A percentile compares a stretch with the other conserved stretches of the same genome.
phyloP scores from a whole-genome alignment of 495 filamentous ascomycete genomes.

The Lineolata rhizophorae region DNA sequence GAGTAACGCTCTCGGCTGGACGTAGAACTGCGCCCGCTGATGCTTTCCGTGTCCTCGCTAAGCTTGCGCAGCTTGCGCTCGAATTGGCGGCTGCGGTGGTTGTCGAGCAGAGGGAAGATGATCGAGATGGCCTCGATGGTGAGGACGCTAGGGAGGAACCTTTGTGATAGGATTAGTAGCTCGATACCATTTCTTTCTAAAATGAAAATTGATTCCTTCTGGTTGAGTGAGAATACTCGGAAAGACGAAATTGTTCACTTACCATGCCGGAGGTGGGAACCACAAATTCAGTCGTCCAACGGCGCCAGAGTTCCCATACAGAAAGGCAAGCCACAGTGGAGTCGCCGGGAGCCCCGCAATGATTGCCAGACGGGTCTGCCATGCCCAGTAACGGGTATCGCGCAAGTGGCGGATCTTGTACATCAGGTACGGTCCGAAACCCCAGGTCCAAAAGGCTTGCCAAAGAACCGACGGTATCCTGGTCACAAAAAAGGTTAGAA shows the following conservation, averaged over 20 bases:
- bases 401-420: conserved; percentile 15
- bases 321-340: conserved; percentile 6
- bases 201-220: not conserved
- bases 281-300: conserved; percentile 2
- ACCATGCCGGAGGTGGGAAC: not conserved
- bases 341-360: conserved; percentile 9
- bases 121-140: conserved; percentile 15
- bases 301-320: conserved; percentile 2
- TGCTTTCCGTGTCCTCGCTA: no score
- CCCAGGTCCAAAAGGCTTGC: conserved; percentile 14
- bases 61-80: no score
- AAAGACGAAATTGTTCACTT: not conserved
- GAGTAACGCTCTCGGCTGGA: conserved; percentile 8
- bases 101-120: conserved; percentile 14
- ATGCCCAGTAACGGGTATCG: conserved; percentile 17
- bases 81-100: not conserved
- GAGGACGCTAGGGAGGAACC: conserved; percentile 16
- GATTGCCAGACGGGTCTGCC: conserved; percentile 14
- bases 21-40: not conserved
- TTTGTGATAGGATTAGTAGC: conserved; percentile 2
- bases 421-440: conserved; percentile 16
- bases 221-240: not conserved
- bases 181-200: not conserved
- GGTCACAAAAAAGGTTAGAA: not conserved
- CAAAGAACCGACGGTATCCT: conserved; percentile 16